Base-by-base conservation (phyloP, 169 alveolate species). In the Cyclospora cayetanensis region DNA sequence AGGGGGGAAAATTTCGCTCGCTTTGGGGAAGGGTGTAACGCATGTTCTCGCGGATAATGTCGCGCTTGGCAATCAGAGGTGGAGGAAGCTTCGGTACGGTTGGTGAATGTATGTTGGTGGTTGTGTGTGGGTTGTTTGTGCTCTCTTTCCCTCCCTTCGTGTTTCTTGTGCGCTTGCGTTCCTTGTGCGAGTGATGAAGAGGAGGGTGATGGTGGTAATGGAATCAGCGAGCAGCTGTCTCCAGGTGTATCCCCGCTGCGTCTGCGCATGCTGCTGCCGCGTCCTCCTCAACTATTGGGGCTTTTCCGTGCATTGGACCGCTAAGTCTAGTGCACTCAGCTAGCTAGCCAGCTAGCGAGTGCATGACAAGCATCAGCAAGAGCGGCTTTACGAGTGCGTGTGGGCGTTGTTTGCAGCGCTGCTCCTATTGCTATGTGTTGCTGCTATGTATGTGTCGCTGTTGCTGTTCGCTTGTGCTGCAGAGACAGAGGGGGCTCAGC, bases 31-130 rank as follows among this genome's bases (percentile, higher is more conserved):
- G 29, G 85, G 85, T 4, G 76, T 55, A 53, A 91, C 94, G 22
- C 94, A 91, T 29, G 63, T 91, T 4, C 11, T 91, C 4, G 94
- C 90, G 1, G 91, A 91, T 37, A 77, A 53, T 25, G 25, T 91
- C 50, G 94, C 94, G 11, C 53, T 91, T 7, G 94, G 94, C 1
- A 91, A 91, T 68, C 91, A 79, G 46, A 91, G 41, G 79, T 91
- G 94, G 94, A 82, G 80, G 15, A 55, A 55, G 37, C 68, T 90
- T 12, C 60, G 79, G 93, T 90, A 60, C n/a, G 50, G 7, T 37
- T 84, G 25, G 60, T 9, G 9, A 50, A 11, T 9, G 60, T 50
- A 18, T 18, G 9, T 9, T 18, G 60, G 60, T 50, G 25, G 60
- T 18, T 9, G 60, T 50, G 60, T 50, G n/a, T n/a, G n/a, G n/a